Base-by-base conservation (phyloP, 441 rosid species). In the Euphorbia celastroides region DNA sequence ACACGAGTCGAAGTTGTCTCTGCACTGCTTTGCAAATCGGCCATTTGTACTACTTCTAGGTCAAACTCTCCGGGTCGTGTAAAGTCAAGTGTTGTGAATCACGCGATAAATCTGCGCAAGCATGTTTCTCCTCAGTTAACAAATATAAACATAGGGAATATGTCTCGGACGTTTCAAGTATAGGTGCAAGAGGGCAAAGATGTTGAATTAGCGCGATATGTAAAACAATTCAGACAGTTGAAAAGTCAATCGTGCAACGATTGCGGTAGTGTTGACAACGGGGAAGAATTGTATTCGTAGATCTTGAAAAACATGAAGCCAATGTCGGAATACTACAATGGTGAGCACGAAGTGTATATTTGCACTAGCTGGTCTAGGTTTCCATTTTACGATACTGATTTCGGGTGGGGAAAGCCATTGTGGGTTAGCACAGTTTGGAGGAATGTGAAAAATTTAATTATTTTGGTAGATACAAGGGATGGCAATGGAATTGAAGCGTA, bases 1-100 rank as follows among this genome's bases (percentile, higher is more conserved):
- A 75, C 80, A 6, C 70, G 81, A 3, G 78, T 80, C 1, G 87
- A 84, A 71, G 76, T 69, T 2, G 76, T 81, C 6, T 30, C 66
- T 5, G 68, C 83, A 28, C 60, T 82, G 10, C 23, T 85, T 0
- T 79, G 75, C 78, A 76, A 69, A 59, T 69, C 73, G 41, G 41
- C 59, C 0, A 65, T n/a, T 17, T 60, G 8, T 0, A 67, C 77
- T n/a, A 58, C 77, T 9, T 25, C 56, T 51, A 51, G 64, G 68
- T 16, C 64, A 72, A 30, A 71, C 17, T 48, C 56, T 6, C n/a
- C 17, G 9, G 69, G 58, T 0, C 16, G 22, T 44, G 1, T 36
- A 0, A 67, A 62, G 38, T 41, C 62, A 1, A 66, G 80, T 0
- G 26, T 67, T 8, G 30, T 65, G 66, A 44, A 28, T 16, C 72